Conservation (phyloP, 1,139 yeast genomes). For the Magnusiomyces magnusii region DNA sequence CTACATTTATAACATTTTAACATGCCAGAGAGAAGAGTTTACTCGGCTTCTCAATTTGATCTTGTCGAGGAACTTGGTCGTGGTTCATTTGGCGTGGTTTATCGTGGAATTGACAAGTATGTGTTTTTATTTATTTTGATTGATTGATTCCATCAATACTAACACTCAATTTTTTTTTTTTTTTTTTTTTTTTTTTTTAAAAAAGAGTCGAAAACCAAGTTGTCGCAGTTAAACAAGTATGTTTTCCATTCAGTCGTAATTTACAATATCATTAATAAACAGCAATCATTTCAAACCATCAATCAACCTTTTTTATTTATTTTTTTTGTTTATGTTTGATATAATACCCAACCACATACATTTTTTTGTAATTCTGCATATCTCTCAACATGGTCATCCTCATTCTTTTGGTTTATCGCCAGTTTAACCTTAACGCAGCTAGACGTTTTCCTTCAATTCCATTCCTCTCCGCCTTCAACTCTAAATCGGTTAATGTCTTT, state of each 20-base stretch:
- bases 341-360: background rate
- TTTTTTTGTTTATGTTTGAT: too few relatives aligned
- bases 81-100: constrained; percentile 87
- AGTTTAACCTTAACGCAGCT: background rate
- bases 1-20: background rate
- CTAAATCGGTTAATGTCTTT: background rate
- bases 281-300: too few relatives aligned
- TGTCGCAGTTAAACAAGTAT: constrained; percentile 24
- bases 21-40: constrained; percentile 23
- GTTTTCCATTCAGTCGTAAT: background rate
- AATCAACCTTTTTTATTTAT: background rate
- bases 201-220: constrained; percentile 19
- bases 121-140: background rate
- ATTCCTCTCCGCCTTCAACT: background rate
- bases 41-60: constrained; percentile 45
- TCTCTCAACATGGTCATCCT: background rate
- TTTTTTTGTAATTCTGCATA: background rate
- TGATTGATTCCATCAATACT: background rate
- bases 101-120: constrained; percentile 52
- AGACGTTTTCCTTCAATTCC: background rate
- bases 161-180: background rate
- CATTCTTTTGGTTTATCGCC: background rate
- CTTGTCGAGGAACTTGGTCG: constrained; percentile 74
- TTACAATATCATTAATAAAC: too few relatives aligned
- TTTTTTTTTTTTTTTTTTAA: constrained; percentile 2